Evolutionary conservation across 2,329 filamentous ascomycete genomes (phyloP), one percentile per base, ranked within the genome.

Genomic region (Cercospora sp.): DNA sequence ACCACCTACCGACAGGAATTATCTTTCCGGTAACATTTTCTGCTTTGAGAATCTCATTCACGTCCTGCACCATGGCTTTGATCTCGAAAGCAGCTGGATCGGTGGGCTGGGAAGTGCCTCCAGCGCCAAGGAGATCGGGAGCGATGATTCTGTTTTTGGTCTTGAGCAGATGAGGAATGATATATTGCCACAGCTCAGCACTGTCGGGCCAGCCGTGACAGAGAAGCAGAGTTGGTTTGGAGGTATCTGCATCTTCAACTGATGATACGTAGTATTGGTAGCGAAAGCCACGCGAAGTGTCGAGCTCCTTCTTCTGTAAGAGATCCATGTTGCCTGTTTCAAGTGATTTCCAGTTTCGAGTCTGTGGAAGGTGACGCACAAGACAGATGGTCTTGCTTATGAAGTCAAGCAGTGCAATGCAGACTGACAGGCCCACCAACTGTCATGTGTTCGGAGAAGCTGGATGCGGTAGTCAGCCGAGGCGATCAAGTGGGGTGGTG

Each of bases 171-270:
- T 79, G 70, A 36, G 77, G 78, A 18, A 82, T 75, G 18, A 84
- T 73, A 31, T 79, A 77, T 10, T 78, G 73, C 83, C 83, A 86
- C 28, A 84, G 75, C 2, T 76, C 75, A 0, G 83, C 81, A 45
- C 78, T 75, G 69, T 85, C 83, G 5, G 85, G 84, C 72, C 81
- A 86, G 66, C 85, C 85, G 75, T 86, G 85, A 18, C 82, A 71
- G 57, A 75, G 69, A 18, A 84, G 78, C 12, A 84, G 68, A 40
- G 63, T 60, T 2, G 72, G 72, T 48, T 83, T 73, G 1, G 80
- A 78, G 3, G 78, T 75, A 23, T 71, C 60, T 36, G 71, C 65
- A 30, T 67, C n/a, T 3, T 66, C 74, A 71, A 61, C 73, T 67
- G 45, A 60, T 30, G 74, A 72, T 20, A 77, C 73, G 13, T 83